A percentile compares a stretch with the other conserved stretches of the same genome.
Conservation (phyloP, 768 basidiomycete species). For the Calocybe gangraenosa region DNA sequence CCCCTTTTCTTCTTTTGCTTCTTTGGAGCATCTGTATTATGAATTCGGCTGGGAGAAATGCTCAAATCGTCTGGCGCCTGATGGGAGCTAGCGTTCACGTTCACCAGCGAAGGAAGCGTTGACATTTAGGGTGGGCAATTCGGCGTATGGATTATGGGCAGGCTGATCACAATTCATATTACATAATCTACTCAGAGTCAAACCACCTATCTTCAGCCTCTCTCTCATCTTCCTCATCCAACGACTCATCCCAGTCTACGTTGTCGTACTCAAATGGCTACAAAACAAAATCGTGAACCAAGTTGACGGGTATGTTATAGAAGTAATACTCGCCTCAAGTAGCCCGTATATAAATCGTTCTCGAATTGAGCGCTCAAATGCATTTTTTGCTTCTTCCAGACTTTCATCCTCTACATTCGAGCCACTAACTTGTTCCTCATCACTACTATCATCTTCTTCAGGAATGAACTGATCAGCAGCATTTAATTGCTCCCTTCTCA, state of each 20-base stretch:
- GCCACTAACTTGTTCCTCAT: slow-evolving; percentile 31
- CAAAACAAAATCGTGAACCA: slow-evolving; percentile 3
- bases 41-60: background rate
- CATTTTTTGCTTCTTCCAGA: slow-evolving; percentile 41
- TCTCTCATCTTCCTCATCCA: slow-evolving; percentile 56
- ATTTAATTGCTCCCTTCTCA: slow-evolving; percentile 36
- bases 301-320: background rate
- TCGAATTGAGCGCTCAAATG: slow-evolving; percentile 58
- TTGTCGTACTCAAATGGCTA: slow-evolving; percentile 68
- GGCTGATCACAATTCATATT: slow-evolving; percentile 5
- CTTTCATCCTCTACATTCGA: slow-evolving; percentile 35
- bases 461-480: slow-evolving; percentile 47
- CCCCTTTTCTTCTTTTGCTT: slow-evolving; percentile 38
- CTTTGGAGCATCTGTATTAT: slow-evolving; percentile 15
- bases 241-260: slow-evolving; percentile 72
- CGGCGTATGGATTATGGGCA: slow-evolving; percentile 7
- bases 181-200: slow-evolving; percentile 44
- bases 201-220: slow-evolving; percentile 73
- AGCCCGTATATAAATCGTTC: slow-evolving; percentile 76
- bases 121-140: slow-evolving; percentile 44
- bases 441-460: slow-evolving; percentile 68
- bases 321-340: slow-evolving; percentile 58
- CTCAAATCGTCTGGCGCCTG: slow-evolving; percentile 6
- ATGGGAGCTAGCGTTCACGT: slow-evolving; percentile 1
- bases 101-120: slow-evolving; percentile 15